phyloP scores from a whole-genome alignment of 371 early-diverging fungal genomes.

The Mortierella sp. region DNA sequence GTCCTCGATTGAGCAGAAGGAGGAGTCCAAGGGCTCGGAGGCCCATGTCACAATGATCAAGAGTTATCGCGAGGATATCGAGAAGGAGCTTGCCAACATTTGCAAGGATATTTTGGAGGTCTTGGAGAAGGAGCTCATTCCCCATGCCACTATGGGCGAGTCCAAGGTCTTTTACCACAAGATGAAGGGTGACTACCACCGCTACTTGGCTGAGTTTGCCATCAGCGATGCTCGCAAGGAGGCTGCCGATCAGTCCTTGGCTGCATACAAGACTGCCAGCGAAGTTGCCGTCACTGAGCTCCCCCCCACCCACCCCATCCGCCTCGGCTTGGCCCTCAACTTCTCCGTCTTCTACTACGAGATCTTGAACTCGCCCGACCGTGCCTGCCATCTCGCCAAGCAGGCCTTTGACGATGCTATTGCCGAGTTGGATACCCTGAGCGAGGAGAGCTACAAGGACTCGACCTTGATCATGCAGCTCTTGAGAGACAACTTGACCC shows the following conservation, averaged over 20 bases:
- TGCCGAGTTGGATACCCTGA: constrained; percentile 98
- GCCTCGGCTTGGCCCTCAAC: constrained; percentile 99
- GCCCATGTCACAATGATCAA: constrained; percentile 90
- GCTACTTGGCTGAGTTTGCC: constrained; percentile 99
- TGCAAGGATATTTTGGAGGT: constrained; percentile 97
- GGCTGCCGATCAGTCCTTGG: constrained; percentile 89
- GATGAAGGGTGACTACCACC: constrained; percentile 99
- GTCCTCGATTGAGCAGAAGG: constrained; percentile 98
- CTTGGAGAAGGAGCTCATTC: constrained; percentile 91
- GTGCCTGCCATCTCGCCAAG: constrained; percentile 99
- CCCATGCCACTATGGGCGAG: constrained; percentile 89
- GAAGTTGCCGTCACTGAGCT: constrained; percentile 95
- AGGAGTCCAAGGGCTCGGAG: constrained; percentile 91
- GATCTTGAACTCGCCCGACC: constrained; percentile 98
- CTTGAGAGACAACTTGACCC: constrained; percentile 99
- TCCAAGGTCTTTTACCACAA: constrained; percentile 99
- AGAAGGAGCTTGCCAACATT: constrained; percentile 93
- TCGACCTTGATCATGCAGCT: constrained; percentile 99
- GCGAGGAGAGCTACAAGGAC: constrained; percentile 99
- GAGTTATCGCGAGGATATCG: constrained; percentile 93
- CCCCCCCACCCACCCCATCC: constrained; percentile 98
- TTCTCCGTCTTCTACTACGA: constrained; percentile 99
- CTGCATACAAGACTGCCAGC: constrained; percentile 97
- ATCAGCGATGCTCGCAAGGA: constrained; percentile 88
- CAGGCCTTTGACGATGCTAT: constrained; percentile 99